Evolutionary conservation across 768 basidiomycete genomes (phyloP).

Genomic region (Phanerochaete sordida): DNA sequence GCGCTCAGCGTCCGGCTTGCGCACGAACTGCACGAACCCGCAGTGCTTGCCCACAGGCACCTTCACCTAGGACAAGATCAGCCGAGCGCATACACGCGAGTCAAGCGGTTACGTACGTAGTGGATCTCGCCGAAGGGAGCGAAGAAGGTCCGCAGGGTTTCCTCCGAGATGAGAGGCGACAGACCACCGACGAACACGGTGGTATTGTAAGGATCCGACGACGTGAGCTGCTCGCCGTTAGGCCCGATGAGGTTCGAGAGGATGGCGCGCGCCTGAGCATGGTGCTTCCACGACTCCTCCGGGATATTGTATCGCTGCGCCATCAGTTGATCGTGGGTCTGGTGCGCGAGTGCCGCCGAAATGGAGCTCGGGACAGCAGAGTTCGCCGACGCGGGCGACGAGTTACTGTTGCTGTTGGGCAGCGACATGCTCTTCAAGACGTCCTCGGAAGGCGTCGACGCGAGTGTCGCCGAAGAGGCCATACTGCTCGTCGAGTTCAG

Average conservation of each 20-base stretch:
- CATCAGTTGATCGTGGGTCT: slow-evolving; percentile 37
- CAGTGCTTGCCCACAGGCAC: slow-evolving; percentile 96
- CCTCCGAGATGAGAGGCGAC: slow-evolving; percentile 85
- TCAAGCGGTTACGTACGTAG: slow-evolving; percentile 53
- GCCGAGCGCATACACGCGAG: slow-evolving; percentile 7
- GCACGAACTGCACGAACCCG: slow-evolving; percentile 93
- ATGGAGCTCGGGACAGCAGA: slow-evolving; percentile 25
- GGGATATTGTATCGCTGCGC: slow-evolving; percentile 55
- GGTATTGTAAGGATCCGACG: slow-evolving; percentile 93
- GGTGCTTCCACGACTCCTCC: slow-evolving; percentile 83
- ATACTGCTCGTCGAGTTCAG: slow-evolving; percentile 35
- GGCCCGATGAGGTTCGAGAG: slow-evolving; percentile 82
- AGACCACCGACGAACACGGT: slow-evolving; percentile 94
- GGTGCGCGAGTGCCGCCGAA: slow-evolving; percentile 39
- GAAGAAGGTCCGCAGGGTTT: slow-evolving; percentile 88
- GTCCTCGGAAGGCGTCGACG: slow-evolving; percentile 50
- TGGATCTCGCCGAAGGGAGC: slow-evolving; percentile 91
- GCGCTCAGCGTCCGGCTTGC: slow-evolving; percentile 85
- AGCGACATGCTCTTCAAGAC: slow-evolving; percentile 35
- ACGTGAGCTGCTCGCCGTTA: slow-evolving; percentile 82
- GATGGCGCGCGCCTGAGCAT: slow-evolving; percentile 79
- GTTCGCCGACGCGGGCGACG: slow-evolving; percentile 1
- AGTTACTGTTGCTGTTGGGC: slow-evolving; percentile 3
- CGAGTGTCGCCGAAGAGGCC: slow-evolving; percentile 49
- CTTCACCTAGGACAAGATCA: slow-evolving; percentile 76